Evolutionary conservation across 768 basidiomycete species (phyloP).

Genomic region (Suillus subalutaceus): DNA sequence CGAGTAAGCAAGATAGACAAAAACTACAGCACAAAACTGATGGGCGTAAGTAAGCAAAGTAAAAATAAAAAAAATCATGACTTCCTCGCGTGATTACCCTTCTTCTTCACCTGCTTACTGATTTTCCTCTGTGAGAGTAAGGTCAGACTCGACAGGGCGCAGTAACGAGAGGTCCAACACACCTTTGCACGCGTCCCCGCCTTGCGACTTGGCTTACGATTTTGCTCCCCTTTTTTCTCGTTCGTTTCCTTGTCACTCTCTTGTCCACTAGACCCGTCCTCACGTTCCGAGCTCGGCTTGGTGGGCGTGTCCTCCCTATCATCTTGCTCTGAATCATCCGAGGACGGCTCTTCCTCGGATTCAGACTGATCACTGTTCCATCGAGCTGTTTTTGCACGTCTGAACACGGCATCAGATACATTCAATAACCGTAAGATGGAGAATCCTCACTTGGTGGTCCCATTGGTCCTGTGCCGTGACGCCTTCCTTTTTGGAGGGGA

Average conservation of each 20-base stretch:
- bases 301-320: constrained; percentile 40
- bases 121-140: constrained; percentile 33
- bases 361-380: constrained; percentile 38
- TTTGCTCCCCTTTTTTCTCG: constrained; percentile 31
- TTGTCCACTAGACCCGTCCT: constrained; percentile 36
- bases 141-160: background rate
- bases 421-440: background rate
- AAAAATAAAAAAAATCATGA: constrained; percentile 19
- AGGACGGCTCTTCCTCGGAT: constrained; percentile 28
- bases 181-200: constrained; percentile 46
- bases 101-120: constrained; percentile 28
- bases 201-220: constrained; percentile 41
- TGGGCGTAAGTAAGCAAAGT: constrained; percentile 5
- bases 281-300: constrained; percentile 41
- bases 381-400: constrained; percentile 32
- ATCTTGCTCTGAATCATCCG: constrained; percentile 36
- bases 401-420: constrained; percentile 18
- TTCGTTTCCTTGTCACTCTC: constrained; percentile 32
- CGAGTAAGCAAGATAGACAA: constrained; percentile 6
- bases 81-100: constrained; percentile 25
- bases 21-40: constrained; percentile 4
- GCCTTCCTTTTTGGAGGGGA: constrained; percentile 59
- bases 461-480: constrained; percentile 33
- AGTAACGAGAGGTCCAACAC: constrained; percentile 14
- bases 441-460: constrained; percentile 27